phyloP scores from a whole-genome alignment of 2,329 filamentous ascomycete genomes.

The Neofusicoccum kwambonambiense region DNA sequence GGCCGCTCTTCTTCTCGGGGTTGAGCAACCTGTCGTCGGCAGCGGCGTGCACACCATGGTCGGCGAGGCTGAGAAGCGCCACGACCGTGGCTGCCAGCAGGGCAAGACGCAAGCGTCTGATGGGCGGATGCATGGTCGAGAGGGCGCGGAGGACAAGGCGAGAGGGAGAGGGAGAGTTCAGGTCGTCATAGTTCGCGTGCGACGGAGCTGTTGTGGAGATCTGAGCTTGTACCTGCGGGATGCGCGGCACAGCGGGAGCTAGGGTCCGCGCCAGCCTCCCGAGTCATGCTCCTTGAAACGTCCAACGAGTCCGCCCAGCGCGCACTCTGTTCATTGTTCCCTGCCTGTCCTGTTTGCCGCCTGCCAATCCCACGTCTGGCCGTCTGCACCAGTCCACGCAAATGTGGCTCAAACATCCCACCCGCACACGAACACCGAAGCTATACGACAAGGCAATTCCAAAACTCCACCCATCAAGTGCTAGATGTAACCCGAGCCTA shows the following conservation, averaged over 20 bases:
- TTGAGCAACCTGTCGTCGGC: neutral
- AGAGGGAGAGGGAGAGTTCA: neutral
- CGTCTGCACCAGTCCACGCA: neutral
- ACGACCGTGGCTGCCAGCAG: neutral
- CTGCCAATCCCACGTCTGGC: neutral
- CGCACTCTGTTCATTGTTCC: neutral
- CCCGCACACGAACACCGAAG: neutral
- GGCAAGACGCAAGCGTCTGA: neutral
- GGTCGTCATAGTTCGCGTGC: neutral
- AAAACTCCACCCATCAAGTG: neutral
- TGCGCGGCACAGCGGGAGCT: neutral
- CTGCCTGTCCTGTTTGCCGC: neutral
- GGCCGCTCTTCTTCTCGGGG: conserved; percentile 1
- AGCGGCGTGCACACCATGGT: neutral
- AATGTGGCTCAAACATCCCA: neutral
- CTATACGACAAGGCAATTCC: neutral
- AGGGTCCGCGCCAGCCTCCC: neutral
- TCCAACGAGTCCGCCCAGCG: neutral
- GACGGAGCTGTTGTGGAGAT: conserved; percentile 5
- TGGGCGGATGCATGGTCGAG: neutral
- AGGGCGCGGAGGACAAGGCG: neutral
- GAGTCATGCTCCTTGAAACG: conserved; percentile 3
- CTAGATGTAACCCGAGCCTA: neutral
- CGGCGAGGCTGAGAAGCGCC: neutral
- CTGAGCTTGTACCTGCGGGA: conserved; percentile 3